These are phyloP conservation scores for Mimosa pudica DNA, from an alignment of 306 rosid genomes.

Conservation along the genomic window DNA sequence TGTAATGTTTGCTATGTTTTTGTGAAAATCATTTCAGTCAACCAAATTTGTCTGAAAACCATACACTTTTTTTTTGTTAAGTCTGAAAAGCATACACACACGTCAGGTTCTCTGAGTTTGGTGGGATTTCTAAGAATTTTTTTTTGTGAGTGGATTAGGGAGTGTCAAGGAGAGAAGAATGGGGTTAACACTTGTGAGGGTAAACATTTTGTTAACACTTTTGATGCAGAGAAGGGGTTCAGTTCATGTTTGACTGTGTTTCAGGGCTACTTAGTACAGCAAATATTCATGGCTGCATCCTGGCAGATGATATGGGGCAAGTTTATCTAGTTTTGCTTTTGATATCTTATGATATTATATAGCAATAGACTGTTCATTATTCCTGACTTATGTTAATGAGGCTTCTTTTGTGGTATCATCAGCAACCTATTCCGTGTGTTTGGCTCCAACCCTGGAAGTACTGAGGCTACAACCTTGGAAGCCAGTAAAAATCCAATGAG, in stretches of 20 bases:
- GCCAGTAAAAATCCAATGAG: slow-evolving; percentile 99
- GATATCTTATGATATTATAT: slow-evolving; percentile 5
- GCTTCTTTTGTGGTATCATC: slow-evolving; percentile 47
- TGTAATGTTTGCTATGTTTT: slow-evolving; percentile 11
- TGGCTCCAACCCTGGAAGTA: slow-evolving; percentile 69
- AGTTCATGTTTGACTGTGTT: slow-evolving; percentile 95
- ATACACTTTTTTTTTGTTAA: no score
- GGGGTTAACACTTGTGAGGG: slow-evolving; percentile 38
- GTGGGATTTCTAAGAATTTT: not conserved
- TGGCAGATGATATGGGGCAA: slow-evolving; percentile 99
- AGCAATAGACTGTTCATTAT: not conserved
- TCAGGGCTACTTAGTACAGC: slow-evolving; percentile 61
- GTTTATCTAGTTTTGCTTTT: slow-evolving; percentile 27
- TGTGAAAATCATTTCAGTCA: not conserved
- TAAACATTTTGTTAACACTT: slow-evolving; percentile 7
- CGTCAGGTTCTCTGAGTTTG: slow-evolving; percentile 25
- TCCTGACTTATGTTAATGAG: slow-evolving; percentile 17
- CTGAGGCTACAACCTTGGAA: slow-evolving; percentile 88
- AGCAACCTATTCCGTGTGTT: slow-evolving; percentile 98
- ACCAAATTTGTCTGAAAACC: not conserved
- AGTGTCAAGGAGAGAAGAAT: slow-evolving; percentile 31
- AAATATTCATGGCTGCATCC: slow-evolving; percentile 83
- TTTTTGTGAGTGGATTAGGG: slow-evolving; percentile 20
- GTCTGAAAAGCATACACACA: not conserved
- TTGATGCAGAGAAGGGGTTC: slow-evolving; percentile 92